Evolutionary conservation across 164 flowering plant genomes (phyloP).

Genomic region (Akebia trifoliata): DNA sequence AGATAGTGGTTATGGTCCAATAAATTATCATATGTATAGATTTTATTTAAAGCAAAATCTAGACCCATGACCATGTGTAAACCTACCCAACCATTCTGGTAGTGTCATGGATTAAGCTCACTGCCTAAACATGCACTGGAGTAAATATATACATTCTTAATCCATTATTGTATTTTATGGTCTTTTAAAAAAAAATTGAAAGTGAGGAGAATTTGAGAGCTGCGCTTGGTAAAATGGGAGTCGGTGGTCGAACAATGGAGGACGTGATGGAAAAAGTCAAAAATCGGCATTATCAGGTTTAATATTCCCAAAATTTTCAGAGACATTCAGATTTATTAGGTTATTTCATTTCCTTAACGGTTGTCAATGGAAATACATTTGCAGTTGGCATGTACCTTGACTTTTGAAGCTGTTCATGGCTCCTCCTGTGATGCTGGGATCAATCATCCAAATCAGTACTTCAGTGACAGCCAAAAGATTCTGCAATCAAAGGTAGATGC

Average conservation of each 20-base stretch:
- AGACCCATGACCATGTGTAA: too few relatives aligned
- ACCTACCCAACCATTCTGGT: too few relatives aligned
- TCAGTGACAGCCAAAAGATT: slow-evolving; percentile 74
- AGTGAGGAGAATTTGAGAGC: slow-evolving; percentile 91
- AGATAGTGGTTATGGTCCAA: too few relatives aligned
- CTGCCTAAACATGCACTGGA: background rate
- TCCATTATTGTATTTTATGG: too few relatives aligned
- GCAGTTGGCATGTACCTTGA: slow-evolving; percentile 94
- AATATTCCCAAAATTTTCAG: background rate
- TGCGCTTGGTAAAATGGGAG: slow-evolving; percentile 78
- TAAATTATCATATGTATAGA: too few relatives aligned
- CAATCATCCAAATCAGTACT: slow-evolving; percentile 96
- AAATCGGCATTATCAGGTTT: slow-evolving; percentile 87
- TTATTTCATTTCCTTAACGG: background rate
- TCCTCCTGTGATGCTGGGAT: slow-evolving; percentile 81
- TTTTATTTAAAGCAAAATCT: too few relatives aligned
- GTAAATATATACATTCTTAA: too few relatives aligned
- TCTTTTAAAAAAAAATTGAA: too few relatives aligned
- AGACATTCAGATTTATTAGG: background rate
- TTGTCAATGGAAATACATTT: slow-evolving; percentile 10
- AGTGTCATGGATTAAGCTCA: too few relatives aligned
- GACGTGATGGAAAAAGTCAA: slow-evolving; percentile 79
- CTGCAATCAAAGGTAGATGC: slow-evolving; percentile 48
- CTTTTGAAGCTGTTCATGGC: slow-evolving; percentile 84
- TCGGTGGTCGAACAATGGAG: slow-evolving; percentile 46